These are phyloP conservation scores for Monosporozyma servazzii DNA, from an alignment of 805 yeast species.

Conservation along the genomic window DNA sequence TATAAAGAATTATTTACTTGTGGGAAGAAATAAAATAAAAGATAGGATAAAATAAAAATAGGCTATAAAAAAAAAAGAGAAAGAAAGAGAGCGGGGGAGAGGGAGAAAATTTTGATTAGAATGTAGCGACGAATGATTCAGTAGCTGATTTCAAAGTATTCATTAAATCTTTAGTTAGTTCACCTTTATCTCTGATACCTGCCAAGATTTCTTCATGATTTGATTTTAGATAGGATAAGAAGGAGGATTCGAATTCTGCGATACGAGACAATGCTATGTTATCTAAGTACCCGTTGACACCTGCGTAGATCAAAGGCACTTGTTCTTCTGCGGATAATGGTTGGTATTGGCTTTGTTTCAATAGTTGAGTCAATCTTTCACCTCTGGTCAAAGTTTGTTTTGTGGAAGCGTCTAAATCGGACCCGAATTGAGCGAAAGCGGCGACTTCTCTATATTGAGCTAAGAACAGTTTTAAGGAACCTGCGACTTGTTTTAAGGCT, in stretches of 20 bases:
- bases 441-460: conserved; percentile 99
- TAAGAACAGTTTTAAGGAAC: conserved; percentile 98
- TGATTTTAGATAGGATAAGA: conserved; percentile 85
- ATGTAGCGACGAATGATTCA: conserved; percentile 86
- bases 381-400: conserved; percentile 98
- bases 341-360: conserved; percentile 94
- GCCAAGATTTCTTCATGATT: conserved; percentile 77
- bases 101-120: conserved; percentile 35
- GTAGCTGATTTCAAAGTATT: conserved; percentile 84
- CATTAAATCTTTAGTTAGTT: conserved; percentile 78
- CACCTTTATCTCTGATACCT: conserved; percentile 83
- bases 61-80: not conserved
- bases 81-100: not conserved
- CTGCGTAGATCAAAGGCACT: conserved; percentile 97
- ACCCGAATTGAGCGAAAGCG: conserved; percentile 99
- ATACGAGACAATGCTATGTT: conserved; percentile 73
- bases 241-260: conserved; percentile 84
- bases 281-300: conserved; percentile 99
- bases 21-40: not conserved
- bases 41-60: not conserved
- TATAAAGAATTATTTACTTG: not conserved
- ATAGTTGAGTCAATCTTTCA: conserved; percentile 98
- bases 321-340: conserved; percentile 99
- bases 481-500: conserved; percentile 99
- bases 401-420: conserved; percentile 99